Percentiles rank a stretch among this genome's conserved stretches.
Evolutionary conservation across 345 rosid genomes (phyloP).

Genomic region (Orychophragmus violaceus): DNA sequence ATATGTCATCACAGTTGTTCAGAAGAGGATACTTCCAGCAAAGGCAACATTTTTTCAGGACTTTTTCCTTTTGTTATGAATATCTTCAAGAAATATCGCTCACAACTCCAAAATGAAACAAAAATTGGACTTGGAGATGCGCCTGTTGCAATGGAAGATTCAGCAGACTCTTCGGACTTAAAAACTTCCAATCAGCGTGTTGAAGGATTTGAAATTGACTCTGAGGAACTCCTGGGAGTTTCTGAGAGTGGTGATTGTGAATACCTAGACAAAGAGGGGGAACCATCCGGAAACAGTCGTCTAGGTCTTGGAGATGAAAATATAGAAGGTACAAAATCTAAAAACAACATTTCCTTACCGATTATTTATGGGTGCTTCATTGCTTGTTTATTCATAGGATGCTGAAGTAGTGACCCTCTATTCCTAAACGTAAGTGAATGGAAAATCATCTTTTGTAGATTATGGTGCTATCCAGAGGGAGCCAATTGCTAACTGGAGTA

Average conservation of each 20-base stretch:
- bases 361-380: slow-evolving; percentile 10
- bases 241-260: slow-evolving; percentile 28
- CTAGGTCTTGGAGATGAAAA: slow-evolving; percentile 31
- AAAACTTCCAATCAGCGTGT: slow-evolving; percentile 27
- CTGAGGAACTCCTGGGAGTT: slow-evolving; percentile 32
- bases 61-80: slow-evolving; percentile 62
- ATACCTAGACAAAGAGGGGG: slow-evolving; percentile 35
- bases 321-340: slow-evolving; percentile 50
- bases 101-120: slow-evolving; percentile 30
- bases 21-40: slow-evolving; percentile 30
- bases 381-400: background rate
- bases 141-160: slow-evolving; percentile 13
- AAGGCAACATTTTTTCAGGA: slow-evolving; percentile 55
- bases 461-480: slow-evolving; percentile 58
- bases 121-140: slow-evolving; percentile 23
- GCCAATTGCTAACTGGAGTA: slow-evolving; percentile 53
- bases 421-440: background rate
- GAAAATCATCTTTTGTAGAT: slow-evolving; percentile 34
- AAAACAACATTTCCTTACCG: slow-evolving; percentile 2
- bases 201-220: slow-evolving; percentile 26
- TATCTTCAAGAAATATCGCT: slow-evolving; percentile 39
- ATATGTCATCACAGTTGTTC: slow-evolving; percentile 38
- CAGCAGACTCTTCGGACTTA: slow-evolving; percentile 19
- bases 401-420: background rate
- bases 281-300: slow-evolving; percentile 23